Evolutionary conservation across 129 eudicot genomes (phyloP), one percentile per base, ranked within the genome.

Genomic region (Smallanthus sonchifolius): DNA sequence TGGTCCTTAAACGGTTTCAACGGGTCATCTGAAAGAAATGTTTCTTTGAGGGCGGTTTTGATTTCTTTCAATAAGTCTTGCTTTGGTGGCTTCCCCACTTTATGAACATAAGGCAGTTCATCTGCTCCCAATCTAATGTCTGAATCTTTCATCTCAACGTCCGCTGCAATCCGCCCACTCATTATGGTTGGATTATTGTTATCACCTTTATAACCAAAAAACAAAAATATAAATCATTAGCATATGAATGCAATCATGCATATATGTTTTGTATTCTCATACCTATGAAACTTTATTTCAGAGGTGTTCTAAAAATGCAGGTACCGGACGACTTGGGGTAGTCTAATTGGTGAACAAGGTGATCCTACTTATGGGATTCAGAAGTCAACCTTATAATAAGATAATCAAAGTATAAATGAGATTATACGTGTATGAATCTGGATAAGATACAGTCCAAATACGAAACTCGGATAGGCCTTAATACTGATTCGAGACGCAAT

Each of bases 21-120:
- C 1, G 97, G 97, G 62, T 89, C 97, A 67, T 92, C 97, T 14
- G 84, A 79, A 69, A 92, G 86, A 75, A 92, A 89, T 6, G 94
- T 92, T 82, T 92, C 94, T 71, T 87, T 89, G 4, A 89, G 68
- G 6, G 88, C 79, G 1, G 68, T 59, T 66, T 57, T 77, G 43
- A 89, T 68, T 66, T 92, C 96, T 67, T 83, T 75, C 42, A 86
- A 28, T 10, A 89, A 36, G 44, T 80, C 87, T 65, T 85, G 96
- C 83, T 89, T 89, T 2, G 91, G 92, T 3, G 97, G 93, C 51
- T 74, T 79, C 56, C 87, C 97, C n/a, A 92, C 86, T 74, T 83
- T 92, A 81, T 89, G 96, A 38, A 88, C 82, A 76, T 88, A 85
- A 0, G 88, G 86, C 39, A 77, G 16, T 34, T 63, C 67, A 67